Conservation (phyloP, 2,329 filamentous ascomycete genomes). For the Aspergillus terreus region DNA sequence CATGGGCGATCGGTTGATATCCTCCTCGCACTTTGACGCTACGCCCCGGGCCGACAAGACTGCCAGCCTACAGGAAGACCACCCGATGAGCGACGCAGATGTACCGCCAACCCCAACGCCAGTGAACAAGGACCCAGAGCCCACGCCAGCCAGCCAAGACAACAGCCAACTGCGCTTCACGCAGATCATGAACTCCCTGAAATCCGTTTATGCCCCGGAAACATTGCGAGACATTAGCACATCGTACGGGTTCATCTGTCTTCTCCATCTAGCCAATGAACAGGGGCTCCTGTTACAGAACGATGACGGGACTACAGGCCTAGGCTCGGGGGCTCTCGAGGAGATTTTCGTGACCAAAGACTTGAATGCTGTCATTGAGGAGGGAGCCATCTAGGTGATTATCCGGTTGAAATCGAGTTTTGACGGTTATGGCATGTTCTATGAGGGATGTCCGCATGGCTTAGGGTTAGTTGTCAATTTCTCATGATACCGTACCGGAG, state of each 20-base stretch:
- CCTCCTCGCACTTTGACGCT: constrained; percentile 31
- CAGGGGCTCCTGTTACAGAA: constrained; percentile 78
- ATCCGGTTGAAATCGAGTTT: constrained; percentile 6
- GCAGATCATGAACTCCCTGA: constrained; percentile 82
- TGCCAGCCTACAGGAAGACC: constrained; percentile 8
- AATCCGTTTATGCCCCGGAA: constrained; percentile 78
- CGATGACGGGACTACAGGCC: constrained; percentile 39
- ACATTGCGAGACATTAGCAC: constrained; percentile 94
- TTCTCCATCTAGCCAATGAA: constrained; percentile 88
- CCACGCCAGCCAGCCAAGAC: constrained; percentile 21
- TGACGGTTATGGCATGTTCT: constrained; percentile 4
- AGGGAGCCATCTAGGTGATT: constrained; percentile 23
- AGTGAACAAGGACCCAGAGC: constrained; percentile 23
- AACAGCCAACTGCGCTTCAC: constrained; percentile 73
- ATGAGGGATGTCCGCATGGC: constrained; percentile 12
- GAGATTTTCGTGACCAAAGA: constrained; percentile 44
- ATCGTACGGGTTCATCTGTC: constrained; percentile 85
- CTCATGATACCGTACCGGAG: constrained; percentile 9
- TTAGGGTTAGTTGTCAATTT: constrained; percentile 8
- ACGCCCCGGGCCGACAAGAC: constrained; percentile 14
- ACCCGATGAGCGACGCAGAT: constrained; percentile 22
- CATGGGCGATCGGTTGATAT: constrained; percentile 48
- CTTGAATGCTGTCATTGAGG: constrained; percentile 37
- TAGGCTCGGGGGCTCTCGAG: constrained; percentile 33
- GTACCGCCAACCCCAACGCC: constrained; percentile 35